Evolutionary conservation across 2,329 filamentous ascomycete species (phyloP).

Genomic region (Hypoxylon sp.): DNA sequence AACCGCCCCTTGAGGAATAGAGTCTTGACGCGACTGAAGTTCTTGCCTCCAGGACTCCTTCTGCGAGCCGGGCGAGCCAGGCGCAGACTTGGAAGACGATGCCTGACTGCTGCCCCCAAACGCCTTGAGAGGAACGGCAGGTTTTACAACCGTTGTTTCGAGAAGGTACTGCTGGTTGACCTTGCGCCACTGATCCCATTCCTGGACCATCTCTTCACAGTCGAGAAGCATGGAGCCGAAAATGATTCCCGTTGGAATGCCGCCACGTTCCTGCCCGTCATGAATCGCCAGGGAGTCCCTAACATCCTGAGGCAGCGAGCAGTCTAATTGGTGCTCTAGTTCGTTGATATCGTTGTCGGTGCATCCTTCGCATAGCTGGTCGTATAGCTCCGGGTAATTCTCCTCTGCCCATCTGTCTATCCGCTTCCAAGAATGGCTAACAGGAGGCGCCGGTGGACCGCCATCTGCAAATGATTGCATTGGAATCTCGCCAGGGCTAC

Average conservation of each 20-base stretch:
- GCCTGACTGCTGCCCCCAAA: slow-evolving; percentile 71
- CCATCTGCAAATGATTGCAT: slow-evolving; percentile 97
- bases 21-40: slow-evolving; percentile 83
- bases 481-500: slow-evolving; percentile 80
- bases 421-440: slow-evolving; percentile 88
- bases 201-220: slow-evolving; percentile 96
- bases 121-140: slow-evolving; percentile 73
- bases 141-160: slow-evolving; percentile 63
- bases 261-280: slow-evolving; percentile 96
- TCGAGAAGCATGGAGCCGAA: slow-evolving; percentile 96
- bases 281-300: slow-evolving; percentile 90
- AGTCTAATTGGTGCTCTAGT: slow-evolving; percentile 93
- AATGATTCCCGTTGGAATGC: slow-evolving; percentile 87
- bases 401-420: slow-evolving; percentile 95
- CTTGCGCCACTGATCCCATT: slow-evolving; percentile 95
- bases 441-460: slow-evolving; percentile 85
- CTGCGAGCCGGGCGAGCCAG: slow-evolving; percentile 57
- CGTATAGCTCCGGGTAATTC: slow-evolving; percentile 92
- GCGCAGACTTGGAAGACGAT: slow-evolving; percentile 71
- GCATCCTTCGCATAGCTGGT: slow-evolving; percentile 91
- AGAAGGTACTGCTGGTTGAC: slow-evolving; percentile 90
- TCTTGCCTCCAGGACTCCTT: slow-evolving; percentile 84
- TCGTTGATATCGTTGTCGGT: slow-evolving; percentile 97
- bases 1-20: slow-evolving; percentile 83
- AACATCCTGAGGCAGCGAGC: slow-evolving; percentile 90